These are phyloP conservation scores for Pseudogymnoascus sp. DNA, from an alignment of 2,329 filamentous ascomycete species.

Conservation along the genomic window DNA sequence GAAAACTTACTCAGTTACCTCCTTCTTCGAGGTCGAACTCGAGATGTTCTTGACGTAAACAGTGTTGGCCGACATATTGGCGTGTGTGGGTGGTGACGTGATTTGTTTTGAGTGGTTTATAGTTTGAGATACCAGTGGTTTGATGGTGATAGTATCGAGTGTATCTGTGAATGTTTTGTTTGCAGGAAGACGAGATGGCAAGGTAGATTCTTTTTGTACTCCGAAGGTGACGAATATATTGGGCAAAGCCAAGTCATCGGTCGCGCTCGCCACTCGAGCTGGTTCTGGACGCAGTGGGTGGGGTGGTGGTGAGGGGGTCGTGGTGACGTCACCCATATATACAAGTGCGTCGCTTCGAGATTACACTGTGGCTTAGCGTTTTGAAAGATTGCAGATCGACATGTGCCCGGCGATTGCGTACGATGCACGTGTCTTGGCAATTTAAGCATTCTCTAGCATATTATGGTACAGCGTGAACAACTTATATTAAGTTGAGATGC, in stretches of 20 bases:
- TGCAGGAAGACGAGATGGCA: background rate
- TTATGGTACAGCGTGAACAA: conserved; percentile 2
- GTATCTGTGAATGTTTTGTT: background rate
- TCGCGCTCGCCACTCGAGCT: conserved; percentile 1
- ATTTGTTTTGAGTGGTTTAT: background rate
- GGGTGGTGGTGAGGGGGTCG: background rate
- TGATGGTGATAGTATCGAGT: background rate
- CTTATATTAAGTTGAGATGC: conserved; percentile 9
- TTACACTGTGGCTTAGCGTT: conserved; percentile 2
- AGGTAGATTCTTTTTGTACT: conserved; percentile 2
- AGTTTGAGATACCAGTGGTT: background rate
- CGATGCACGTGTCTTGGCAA: conserved; percentile 1
- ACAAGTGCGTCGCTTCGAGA: background rate
- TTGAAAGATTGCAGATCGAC: background rate
- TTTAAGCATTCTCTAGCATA: conserved; percentile 5
- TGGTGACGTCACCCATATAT: conserved; percentile 1
- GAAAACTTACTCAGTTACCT: conserved; percentile 68
- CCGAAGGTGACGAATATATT: conserved; percentile 1
- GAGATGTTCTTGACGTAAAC: conserved; percentile 90
- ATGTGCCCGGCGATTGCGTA: conserved; percentile 2
- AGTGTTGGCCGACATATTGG: conserved; percentile 36
- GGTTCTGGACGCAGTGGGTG: background rate
- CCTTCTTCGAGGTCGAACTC: conserved; percentile 73
- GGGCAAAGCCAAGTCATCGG: background rate
- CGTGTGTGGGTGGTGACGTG: background rate